These are phyloP conservation scores for Apiosordaria backusii DNA, from an alignment of 495 filamentous ascomycete genomes.

Conservation along the genomic window DNA sequence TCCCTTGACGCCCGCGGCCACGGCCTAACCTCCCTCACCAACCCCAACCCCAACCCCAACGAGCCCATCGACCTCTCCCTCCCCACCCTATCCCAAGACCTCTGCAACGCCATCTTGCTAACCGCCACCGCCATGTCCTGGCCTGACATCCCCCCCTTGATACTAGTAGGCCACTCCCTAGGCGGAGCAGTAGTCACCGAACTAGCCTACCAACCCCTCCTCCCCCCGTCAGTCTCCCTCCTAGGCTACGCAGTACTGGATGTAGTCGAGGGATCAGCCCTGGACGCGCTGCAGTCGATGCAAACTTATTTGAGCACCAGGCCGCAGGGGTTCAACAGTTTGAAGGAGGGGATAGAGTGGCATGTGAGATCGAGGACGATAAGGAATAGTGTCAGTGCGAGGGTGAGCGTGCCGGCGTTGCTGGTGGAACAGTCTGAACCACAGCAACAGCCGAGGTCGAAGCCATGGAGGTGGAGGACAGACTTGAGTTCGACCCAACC, in stretches of 20 bases:
- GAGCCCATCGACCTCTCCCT: constrained; percentile 58
- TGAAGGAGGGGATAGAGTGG: constrained; percentile 86
- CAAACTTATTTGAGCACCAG: constrained; percentile 81
- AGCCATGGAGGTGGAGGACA: constrained; percentile 78
- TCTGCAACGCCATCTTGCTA: constrained; percentile 63
- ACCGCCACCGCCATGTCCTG: constrained; percentile 64
- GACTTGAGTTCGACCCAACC: constrained; percentile 79
- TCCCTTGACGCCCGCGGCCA: constrained; percentile 84
- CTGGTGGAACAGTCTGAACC: constrained; percentile 40
- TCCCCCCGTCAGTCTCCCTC: constrained; percentile 32
- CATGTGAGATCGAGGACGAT: constrained; percentile 88
- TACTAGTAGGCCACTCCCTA: constrained; percentile 91
- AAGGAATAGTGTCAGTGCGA: constrained; percentile 73
- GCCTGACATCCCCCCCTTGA: constrained; percentile 65
- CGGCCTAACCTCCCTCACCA: constrained; percentile 56
- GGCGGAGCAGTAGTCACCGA: constrained; percentile 94
- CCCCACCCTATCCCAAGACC: constrained; percentile 66
- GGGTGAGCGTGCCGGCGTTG: constrained; percentile 82
- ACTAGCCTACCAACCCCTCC: constrained; percentile 50
- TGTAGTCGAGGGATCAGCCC: constrained; percentile 81
- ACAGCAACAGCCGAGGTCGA: background rate
- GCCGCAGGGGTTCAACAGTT: constrained; percentile 69
- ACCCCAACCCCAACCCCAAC: constrained; percentile 16
- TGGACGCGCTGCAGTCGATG: constrained; percentile 96
- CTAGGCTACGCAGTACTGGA: constrained; percentile 90